Evolutionary conservation across 805 yeast genomes (phyloP), one percentile per base, ranked within the genome.

Genomic region (Wickerhamiella azyma): DNA sequence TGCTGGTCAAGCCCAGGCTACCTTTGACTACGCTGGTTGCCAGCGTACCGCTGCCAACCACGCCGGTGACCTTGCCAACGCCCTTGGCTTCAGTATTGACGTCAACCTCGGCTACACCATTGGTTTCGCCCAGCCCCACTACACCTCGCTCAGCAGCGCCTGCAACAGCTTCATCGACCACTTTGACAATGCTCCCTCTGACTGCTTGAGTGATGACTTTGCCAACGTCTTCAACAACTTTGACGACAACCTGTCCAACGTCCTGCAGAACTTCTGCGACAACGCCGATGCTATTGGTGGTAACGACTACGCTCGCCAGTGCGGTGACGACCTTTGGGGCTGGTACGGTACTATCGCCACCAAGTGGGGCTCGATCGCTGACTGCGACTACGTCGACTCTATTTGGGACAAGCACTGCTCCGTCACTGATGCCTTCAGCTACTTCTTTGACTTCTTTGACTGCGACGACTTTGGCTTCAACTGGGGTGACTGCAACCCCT

Each of bases 181-280:
- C 16, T 41, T 41, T 38, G 13, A 41, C 38, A 21, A 10, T 32
- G 35, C 32, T 29, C 32, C 35, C 44, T 3, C 14, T 8, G 35
- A 19, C 26, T 37, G 35, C 26, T 13, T 41, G 32, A 41, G 14
- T 28, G 24, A 19, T 16, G 32, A 33, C 10, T 41, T 41, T 37
- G 35, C 26, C 33, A 28, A 16, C 38, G 28, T 32, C 28, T 41
- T 33, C 44, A 32, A 37, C 44, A 39, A 30, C 44, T 41, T 41
- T 24, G 44, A 41, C 38, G 14, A 16, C 33, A 14, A 29, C 26
- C n/a, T 41, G 17, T 26, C 38, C 18, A 26, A 26, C 39, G 26
- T 17, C 26, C 37, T 41, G 11, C 21, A 33, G 32, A 2, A 9
- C 32, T 33, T 41, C 19, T 21, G 26, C 32, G 26, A 19, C 38